phyloP scores from a whole-genome alignment of 495 filamentous ascomycete genomes.

The Gamarada debralockiae region DNA sequence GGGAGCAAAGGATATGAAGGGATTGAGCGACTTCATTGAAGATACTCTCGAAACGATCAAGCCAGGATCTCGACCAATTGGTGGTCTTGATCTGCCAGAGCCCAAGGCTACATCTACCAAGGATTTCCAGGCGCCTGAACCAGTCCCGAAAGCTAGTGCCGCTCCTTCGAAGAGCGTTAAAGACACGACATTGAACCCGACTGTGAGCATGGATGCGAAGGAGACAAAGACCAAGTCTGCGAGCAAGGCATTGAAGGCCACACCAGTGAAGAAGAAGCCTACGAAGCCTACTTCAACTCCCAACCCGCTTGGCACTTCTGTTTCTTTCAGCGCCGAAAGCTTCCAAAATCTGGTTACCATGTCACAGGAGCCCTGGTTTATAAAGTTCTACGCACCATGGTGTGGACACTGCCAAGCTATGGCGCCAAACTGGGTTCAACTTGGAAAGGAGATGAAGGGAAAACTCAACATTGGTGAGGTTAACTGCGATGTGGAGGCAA shows the following conservation, averaged over 20 bases:
- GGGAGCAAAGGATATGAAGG: conserved; percentile 57
- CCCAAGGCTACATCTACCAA: conserved; percentile 38
- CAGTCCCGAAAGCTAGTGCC: not conserved
- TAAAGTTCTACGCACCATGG: conserved; percentile 99
- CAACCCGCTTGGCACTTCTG: conserved; percentile 71
- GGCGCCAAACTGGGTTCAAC: conserved; percentile 83
- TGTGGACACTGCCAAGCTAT: conserved; percentile 92
- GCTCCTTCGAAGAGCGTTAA: conserved; percentile 5
- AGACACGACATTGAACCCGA: conserved; percentile 8
- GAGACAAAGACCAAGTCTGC: conserved; percentile 14
- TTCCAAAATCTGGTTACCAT: conserved; percentile 85
- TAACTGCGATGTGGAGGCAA: conserved; percentile 80
- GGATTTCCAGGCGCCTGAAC: conserved; percentile 20
- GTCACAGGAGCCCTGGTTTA: conserved; percentile 90
- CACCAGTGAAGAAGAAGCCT: conserved; percentile 17
- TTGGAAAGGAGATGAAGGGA: conserved; percentile 85
- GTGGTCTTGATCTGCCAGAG: conserved; percentile 59
- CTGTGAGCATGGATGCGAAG: conserved; percentile 9
- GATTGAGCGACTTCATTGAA: conserved; percentile 68
- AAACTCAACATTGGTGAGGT: conserved; percentile 91
- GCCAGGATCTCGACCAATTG: conserved; percentile 70
- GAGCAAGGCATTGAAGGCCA: conserved; percentile 14
- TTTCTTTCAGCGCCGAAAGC: conserved; percentile 73
- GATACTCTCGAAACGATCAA: conserved; percentile 70
- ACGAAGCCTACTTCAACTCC: conserved; percentile 42